Evolutionary conservation across 2,329 filamentous ascomycete genomes (phyloP).

Genomic region (Myriosclerotinia duriaeana): DNA sequence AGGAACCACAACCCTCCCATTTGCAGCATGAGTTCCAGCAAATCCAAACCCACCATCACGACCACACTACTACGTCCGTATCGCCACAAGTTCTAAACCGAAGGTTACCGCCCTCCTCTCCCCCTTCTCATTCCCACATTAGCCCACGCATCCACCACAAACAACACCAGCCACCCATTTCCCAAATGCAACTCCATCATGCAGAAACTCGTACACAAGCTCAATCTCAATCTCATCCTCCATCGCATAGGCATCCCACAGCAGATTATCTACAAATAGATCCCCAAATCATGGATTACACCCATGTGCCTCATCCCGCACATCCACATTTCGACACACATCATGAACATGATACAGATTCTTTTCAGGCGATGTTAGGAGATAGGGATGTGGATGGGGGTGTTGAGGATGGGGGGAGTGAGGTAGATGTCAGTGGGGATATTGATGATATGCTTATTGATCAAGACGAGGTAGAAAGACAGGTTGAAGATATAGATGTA

Average conservation of each 20-base stretch:
- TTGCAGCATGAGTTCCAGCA: slow-evolving; percentile 20
- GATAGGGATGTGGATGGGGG: slow-evolving; percentile 6
- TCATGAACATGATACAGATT: slow-evolving; percentile 28
- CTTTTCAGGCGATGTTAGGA: slow-evolving; percentile 35
- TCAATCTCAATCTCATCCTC: not conserved
- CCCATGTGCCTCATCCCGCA: slow-evolving; percentile 18
- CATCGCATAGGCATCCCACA: not conserved
- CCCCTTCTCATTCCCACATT: slow-evolving; percentile 10
- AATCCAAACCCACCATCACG: slow-evolving; percentile 22
- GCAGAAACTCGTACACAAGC: slow-evolving; percentile 14
- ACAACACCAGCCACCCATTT: slow-evolving; percentile 22
- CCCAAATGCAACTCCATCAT: slow-evolving; percentile 23
- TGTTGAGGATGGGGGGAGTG: slow-evolving; percentile 22
- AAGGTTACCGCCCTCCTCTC: slow-evolving; percentile 31
- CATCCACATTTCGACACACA: slow-evolving; percentile 24
- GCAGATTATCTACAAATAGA: slow-evolving; percentile 52
- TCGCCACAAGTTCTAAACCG: slow-evolving; percentile 40
- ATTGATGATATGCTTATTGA: slow-evolving; percentile 39
- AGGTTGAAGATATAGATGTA: not conserved
- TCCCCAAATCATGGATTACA: slow-evolving; percentile 58
- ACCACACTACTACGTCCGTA: slow-evolving; percentile 32
- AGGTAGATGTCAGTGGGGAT: slow-evolving; percentile 30
- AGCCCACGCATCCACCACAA: slow-evolving; percentile 17
- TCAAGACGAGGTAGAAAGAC: slow-evolving; percentile 32
- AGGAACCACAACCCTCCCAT: not conserved